Evolutionary conservation across 2,329 filamentous ascomycete species (phyloP).

Genomic region (Ophiobolus disseminans): DNA sequence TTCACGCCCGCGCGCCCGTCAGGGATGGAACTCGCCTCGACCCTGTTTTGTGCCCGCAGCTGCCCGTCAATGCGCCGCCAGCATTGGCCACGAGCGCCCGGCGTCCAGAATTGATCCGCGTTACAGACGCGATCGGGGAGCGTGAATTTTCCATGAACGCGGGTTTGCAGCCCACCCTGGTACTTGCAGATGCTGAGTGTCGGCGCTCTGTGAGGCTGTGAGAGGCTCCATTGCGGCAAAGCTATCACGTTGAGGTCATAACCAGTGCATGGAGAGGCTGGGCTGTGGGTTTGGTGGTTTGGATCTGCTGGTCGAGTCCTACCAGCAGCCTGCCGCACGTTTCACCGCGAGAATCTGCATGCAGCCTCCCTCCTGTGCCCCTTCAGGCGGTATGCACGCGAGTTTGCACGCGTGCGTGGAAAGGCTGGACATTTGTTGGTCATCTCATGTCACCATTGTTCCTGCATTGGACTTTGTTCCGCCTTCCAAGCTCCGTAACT

Average conservation of each 20-base stretch:
- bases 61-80: slow-evolving; percentile 24
- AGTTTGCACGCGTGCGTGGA: slow-evolving; percentile 18
- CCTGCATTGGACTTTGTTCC: too few relatives aligned
- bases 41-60: slow-evolving; percentile 14
- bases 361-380: slow-evolving; percentile 30
- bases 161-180: slow-evolving; percentile 23
- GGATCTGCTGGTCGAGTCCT: slow-evolving; percentile 12
- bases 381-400: slow-evolving; percentile 36
- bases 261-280: not conserved
- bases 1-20: slow-evolving; percentile 19
- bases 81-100: slow-evolving; percentile 10
- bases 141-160: slow-evolving; percentile 26
- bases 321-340: slow-evolving; percentile 13
- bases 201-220: slow-evolving; percentile 4
- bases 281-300: slow-evolving; percentile 4
- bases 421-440: slow-evolving; percentile 12
- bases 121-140: slow-evolving; percentile 28
- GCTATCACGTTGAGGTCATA: slow-evolving; percentile 4
- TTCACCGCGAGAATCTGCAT: slow-evolving; percentile 29
- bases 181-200: slow-evolving; percentile 8
- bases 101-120: not conserved
- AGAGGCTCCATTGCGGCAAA: not conserved
- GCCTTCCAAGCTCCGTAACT: too few relatives aligned
- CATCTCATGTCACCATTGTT: too few relatives aligned
- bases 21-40: slow-evolving; percentile 16